phyloP scores from a whole-genome alignment of 441 rosid genomes.

The California macrophylla region DNA sequence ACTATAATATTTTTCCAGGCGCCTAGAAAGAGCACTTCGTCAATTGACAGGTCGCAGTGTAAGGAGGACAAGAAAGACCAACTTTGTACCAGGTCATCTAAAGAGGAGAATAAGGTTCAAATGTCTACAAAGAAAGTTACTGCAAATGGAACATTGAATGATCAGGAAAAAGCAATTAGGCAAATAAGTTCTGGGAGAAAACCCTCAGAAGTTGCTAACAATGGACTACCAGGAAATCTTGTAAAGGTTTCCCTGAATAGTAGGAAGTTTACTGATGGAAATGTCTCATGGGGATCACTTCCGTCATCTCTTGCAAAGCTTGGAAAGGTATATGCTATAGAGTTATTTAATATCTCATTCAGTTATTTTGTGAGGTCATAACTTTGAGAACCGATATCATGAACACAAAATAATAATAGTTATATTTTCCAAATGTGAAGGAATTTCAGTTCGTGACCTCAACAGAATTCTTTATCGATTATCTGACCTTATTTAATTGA shows the following conservation, averaged over 20 bases:
- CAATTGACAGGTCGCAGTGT: conserved; percentile 49
- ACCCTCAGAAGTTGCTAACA: conserved; percentile 32
- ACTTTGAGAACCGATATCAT: too few relatives aligned
- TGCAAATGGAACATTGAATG: conserved; percentile 38
- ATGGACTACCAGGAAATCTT: conserved; percentile 56
- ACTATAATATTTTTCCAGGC: conserved; percentile 36
- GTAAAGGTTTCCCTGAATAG: conserved; percentile 57
- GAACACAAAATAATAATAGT: too few relatives aligned
- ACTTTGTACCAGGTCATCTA: conserved; percentile 37
- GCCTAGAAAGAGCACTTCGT: conserved; percentile 54
- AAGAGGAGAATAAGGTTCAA: conserved; percentile 45
- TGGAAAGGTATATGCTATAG: conserved; percentile 54
- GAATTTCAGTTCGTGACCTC: too few relatives aligned
- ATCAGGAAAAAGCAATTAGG: conserved; percentile 42
- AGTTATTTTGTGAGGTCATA: too few relatives aligned
- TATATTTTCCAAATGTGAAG: too few relatives aligned
- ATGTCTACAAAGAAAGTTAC: conserved; percentile 38
- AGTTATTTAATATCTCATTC: not conserved
- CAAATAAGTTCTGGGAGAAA: conserved; percentile 41
- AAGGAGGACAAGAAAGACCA: conserved; percentile 51
- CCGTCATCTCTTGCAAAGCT: conserved; percentile 75
- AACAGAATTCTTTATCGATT: not conserved
- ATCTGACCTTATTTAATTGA: not conserved
- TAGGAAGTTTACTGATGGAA: conserved; percentile 55
- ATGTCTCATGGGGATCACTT: conserved; percentile 63